These are phyloP conservation scores for Epicoccum nigrum DNA, from an alignment of 2,329 filamentous ascomycete species.

Conservation along the genomic window DNA sequence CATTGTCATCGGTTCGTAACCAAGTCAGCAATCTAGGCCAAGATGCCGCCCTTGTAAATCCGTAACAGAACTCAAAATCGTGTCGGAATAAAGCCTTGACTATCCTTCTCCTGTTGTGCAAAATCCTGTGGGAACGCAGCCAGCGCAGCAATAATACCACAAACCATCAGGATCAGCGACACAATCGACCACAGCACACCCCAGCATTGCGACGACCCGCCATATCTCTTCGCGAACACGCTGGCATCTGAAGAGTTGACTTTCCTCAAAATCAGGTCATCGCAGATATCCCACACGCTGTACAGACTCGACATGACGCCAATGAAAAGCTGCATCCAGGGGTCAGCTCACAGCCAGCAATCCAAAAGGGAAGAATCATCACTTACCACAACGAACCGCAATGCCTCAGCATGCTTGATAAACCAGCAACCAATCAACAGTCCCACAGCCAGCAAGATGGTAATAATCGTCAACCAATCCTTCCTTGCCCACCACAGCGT, in stretches of 20 bases:
- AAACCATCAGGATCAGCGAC: constrained; percentile 72
- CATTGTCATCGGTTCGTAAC: neutral
- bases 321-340: constrained; percentile 67
- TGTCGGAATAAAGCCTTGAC: constrained; percentile 68
- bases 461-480: constrained; percentile 78
- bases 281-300: constrained; percentile 84
- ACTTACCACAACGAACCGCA: constrained; percentile 72
- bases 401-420: constrained; percentile 74
- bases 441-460: constrained; percentile 72
- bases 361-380: neutral
- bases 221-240: constrained; percentile 78
- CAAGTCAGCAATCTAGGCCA: neutral
- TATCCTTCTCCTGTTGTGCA: constrained; percentile 70
- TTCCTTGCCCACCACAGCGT: constrained; percentile 81
- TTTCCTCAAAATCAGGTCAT: constrained; percentile 80
- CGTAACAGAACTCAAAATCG: constrained; percentile 2
- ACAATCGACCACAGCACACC: constrained; percentile 79
- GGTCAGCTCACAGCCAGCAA: neutral
- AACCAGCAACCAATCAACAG: constrained; percentile 79
- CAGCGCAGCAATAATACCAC: constrained; percentile 75
- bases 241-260: constrained; percentile 81
- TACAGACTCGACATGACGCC: constrained; percentile 83
- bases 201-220: constrained; percentile 81
- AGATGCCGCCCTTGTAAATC: neutral
- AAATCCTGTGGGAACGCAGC: constrained; percentile 77